Percentiles rank a stretch among this genome's conserved stretches.
Conservation (phyloP, 371 early-diverging fungal genomes). For the Mortierella sp. region DNA sequence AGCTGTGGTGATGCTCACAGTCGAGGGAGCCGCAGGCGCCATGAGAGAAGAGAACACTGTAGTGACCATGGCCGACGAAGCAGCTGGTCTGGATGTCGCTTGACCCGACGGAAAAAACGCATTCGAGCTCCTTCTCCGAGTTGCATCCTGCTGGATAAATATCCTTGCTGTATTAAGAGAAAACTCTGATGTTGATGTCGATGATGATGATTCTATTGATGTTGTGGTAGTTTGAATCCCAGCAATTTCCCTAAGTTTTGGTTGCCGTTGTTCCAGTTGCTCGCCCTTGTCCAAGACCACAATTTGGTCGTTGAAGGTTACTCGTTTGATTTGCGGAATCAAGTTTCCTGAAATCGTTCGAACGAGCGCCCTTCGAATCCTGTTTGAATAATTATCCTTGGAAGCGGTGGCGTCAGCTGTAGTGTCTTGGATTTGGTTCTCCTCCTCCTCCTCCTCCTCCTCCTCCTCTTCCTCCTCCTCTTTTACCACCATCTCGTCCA, state of each 20-base stretch:
- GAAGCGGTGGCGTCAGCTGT: not conserved
- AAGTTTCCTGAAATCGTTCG: slow-evolving; percentile 6
- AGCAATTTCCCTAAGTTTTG: not conserved
- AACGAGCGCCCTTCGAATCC: slow-evolving; percentile 5
- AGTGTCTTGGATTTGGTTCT: not conserved
- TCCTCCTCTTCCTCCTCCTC: not conserved
- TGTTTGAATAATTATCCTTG: slow-evolving; percentile 11
- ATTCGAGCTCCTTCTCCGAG: not conserved
- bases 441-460: not conserved
- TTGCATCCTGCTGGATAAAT: not conserved
- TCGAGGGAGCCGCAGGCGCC: not conserved
- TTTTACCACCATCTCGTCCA: too few species aligned
- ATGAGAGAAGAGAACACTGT: not conserved
- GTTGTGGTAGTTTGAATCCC: not conserved
- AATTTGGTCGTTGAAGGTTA: slow-evolving; percentile 9
- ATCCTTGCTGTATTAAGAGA: not conserved
- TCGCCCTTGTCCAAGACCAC: not conserved
- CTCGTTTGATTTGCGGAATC: slow-evolving; percentile 7
- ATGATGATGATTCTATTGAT: not conserved
- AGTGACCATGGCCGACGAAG: not conserved
- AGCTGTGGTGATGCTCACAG: not conserved
- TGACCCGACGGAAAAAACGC: not conserved
- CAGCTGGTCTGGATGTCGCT: not conserved
- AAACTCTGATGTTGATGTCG: not conserved
- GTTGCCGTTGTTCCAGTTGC: not conserved